Base-by-base conservation (phyloP, 169 alveolate species). In the Plasmodium inui region DNA sequence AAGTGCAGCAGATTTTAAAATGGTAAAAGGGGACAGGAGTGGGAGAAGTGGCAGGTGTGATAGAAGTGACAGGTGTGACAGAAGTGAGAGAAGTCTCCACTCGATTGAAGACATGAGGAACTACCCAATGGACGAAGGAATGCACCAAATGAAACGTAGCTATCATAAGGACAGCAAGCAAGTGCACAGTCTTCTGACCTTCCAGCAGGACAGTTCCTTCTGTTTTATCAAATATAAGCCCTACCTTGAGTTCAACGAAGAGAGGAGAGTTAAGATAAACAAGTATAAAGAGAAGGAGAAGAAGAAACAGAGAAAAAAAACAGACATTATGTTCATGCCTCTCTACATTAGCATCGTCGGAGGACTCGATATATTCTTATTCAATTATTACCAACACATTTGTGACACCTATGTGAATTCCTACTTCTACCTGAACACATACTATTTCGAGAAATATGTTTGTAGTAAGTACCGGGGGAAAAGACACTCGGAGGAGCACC, bases 391-490 rank as follows among this genome's bases (percentile, higher is more conserved):
- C 53, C 80, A 78, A 8, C 67, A 89, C 72, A 61, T 89, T 37
- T 89, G 94, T 41, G 73, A 89, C 46, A 89, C 41, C 5, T 89
- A 89, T 89, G 82, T 89, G 32, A 89, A 79, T 44, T 28, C 90
- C 17, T 89, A 89, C 71, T 89, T 89, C 46, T 89, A 89, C 32
- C 10, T 89, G n/a, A 89, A 89, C 8, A 89, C 94, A 0, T 89
- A 57, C 34, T 89, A 89, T 44, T 89, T 89, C 50, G 90, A 89
- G 22, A 89, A 79, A 14, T 89, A 89, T 61, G 57, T 89, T 32
- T 28, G 73, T 17, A 89, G 26, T n/a, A 78, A 39, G 46, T 89
- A 89, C 71, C 28, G 32, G 12, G 70, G 71, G 8, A 57, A 8
- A 1, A 39, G 41, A 14, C 30, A 73, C 50, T 89, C 32, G 46